These are phyloP conservation scores for Colletotrichum acutatum DNA, from an alignment of 2,329 filamentous ascomycete genomes.

Conservation along the genomic window DNA sequence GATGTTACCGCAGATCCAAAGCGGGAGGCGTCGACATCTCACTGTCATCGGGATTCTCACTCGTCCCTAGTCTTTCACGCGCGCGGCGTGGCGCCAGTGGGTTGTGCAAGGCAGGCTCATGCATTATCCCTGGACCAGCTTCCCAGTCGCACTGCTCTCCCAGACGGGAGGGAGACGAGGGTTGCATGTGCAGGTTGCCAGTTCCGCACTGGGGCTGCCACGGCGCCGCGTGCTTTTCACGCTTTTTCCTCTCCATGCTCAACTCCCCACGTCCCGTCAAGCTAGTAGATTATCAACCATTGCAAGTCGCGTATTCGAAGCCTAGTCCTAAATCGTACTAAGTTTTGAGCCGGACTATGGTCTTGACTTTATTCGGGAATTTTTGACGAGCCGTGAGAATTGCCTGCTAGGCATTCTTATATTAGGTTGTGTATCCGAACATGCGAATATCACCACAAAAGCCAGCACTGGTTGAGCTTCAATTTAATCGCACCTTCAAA, in stretches of 20 bases:
- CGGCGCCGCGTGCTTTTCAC: slow-evolving; percentile 22
- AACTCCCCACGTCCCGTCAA: slow-evolving; percentile 15
- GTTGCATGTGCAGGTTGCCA: slow-evolving; percentile 27
- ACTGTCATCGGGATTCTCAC: slow-evolving; percentile 6
- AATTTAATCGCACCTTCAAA: background rate
- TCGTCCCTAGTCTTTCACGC: background rate
- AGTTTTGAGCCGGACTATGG: slow-evolving; percentile 42
- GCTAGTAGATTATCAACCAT: background rate
- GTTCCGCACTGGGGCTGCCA: slow-evolving; percentile 18
- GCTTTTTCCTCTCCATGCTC: slow-evolving; percentile 12
- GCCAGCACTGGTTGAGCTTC: slow-evolving; percentile 3
- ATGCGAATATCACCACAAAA: background rate
- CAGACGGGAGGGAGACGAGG: slow-evolving; percentile 24
- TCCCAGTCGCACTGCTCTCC: slow-evolving; percentile 28
- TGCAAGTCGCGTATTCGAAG: background rate
- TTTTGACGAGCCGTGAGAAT: slow-evolving; percentile 35
- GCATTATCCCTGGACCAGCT: slow-evolving; percentile 8
- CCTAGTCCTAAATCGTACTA: slow-evolving; percentile 32
- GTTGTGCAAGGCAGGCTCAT: slow-evolving; percentile 22
- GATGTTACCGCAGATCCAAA: background rate
- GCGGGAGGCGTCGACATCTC: background rate
- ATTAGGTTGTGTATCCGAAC: background rate
- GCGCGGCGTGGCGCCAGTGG: slow-evolving; percentile 1
- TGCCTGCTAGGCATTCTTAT: slow-evolving; percentile 1
- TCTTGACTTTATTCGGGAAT: slow-evolving; percentile 37